Base-by-base conservation (phyloP, 2,329 filamentous ascomycete genomes). In the Pseudogymnoascus verrucosus region DNA sequence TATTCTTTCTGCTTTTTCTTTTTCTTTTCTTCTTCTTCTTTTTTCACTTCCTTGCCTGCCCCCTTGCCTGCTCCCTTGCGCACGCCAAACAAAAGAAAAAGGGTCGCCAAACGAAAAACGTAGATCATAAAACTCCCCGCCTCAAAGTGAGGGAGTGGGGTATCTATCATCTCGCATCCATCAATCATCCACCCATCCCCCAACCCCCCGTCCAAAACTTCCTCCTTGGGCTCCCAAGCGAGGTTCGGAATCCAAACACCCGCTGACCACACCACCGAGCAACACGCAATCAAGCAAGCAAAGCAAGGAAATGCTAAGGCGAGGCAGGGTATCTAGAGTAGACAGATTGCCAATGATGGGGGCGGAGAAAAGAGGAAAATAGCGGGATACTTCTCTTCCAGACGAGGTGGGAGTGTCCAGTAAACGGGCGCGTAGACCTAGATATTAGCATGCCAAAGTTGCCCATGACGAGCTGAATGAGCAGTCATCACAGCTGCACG, bases 401-500 rank as follows among this genome's bases (percentile, higher is more conserved):
- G 26, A 57, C 26, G n/a, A 19, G 28, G 26, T 57, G 26, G n/a
- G 12, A 26, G n/a, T 57, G 51, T 34, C 51, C 28, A 57, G 26
- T 57, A 21, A 42, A 34, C n/a, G 16, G 51, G 28, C 5, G 28
- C n/a, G 5, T 34, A 57, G 51, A 57, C 28, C 51, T 57, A 57
- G 10, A 57, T 12, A 34, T 57, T 57, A 57, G 51, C 28, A 57
- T 57, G 51, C 51, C 51, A 57, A 10, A 57, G 28, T 54, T 5
- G 26, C 47, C 47, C 7, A 31, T 57, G 51, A 21, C 14, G 23
- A 54, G 47, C 39, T 21, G n/a, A 26, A 62, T 11, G 26, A n/a
- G 60, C 21, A 26, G 61, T 66, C 66, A 76, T 75, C 72, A 77
- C 64, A 82, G 75, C 61, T 77, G 75, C 73, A 89, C 83, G 70